These are phyloP conservation scores for Thyridium curvatum DNA, from an alignment of 2,329 filamentous ascomycete species.

Conservation along the genomic window DNA sequence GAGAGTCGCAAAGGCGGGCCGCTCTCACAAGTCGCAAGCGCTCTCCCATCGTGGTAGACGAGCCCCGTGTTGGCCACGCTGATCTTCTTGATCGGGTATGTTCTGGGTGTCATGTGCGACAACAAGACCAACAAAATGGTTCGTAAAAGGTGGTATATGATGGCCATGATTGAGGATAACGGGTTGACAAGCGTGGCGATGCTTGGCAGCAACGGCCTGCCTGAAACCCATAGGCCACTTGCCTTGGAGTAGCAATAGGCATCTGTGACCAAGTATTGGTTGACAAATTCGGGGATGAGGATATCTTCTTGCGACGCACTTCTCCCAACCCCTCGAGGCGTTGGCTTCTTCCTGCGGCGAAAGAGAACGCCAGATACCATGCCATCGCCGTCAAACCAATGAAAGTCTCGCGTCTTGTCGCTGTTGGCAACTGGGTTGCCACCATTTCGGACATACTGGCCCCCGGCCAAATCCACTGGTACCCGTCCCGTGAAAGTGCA, in stretches of 20 bases:
- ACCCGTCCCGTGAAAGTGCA: constrained; percentile 53
- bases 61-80: constrained; percentile 65
- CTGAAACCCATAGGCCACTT: constrained; percentile 30
- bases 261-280: constrained; percentile 64
- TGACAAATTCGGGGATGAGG: constrained; percentile 62
- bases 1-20: constrained; percentile 62
- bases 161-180: constrained; percentile 40
- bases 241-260: constrained; percentile 49
- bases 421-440: constrained; percentile 60
- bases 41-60: constrained; percentile 61
- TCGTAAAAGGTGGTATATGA: constrained; percentile 46
- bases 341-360: constrained; percentile 31
- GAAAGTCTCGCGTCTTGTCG: constrained; percentile 54
- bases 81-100: constrained; percentile 55
- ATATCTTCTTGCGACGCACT: too few relatives aligned
- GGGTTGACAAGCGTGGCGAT: constrained; percentile 62
- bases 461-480: constrained; percentile 58
- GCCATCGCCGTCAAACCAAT: constrained; percentile 72
- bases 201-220: constrained; percentile 56
- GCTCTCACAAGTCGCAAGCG: constrained; percentile 64
- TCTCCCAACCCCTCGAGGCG: too few relatives aligned
- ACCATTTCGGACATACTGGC: constrained; percentile 68
- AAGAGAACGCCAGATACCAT: constrained; percentile 67
- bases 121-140: constrained; percentile 51
- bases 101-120: constrained; percentile 50